A percentile compares a stretch with the other conserved stretches of the same genome.
Conservation (phyloP, 768 basidiomycete genomes). For the Podaxis sp. region DNA sequence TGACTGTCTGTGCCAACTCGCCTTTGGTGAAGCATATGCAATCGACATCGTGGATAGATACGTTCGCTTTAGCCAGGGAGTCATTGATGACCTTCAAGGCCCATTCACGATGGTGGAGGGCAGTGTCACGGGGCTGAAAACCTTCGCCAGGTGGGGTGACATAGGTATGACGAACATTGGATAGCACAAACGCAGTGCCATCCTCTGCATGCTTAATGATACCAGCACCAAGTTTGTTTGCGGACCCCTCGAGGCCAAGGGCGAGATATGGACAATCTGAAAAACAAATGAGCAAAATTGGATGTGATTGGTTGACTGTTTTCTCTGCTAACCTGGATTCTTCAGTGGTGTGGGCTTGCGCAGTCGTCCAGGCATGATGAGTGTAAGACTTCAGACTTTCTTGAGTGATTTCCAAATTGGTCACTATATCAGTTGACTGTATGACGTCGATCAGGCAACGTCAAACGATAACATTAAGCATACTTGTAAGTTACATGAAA, state of each 20-base stretch:
- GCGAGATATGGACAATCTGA: conserved; percentile 72
- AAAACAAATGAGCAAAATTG: background rate
- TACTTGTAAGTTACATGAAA: background rate
- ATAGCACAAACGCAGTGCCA: conserved; percentile 71
- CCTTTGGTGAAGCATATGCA: conserved; percentile 99
- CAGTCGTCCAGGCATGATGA: conserved; percentile 23
- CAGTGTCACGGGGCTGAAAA: conserved; percentile 94
- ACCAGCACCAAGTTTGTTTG: conserved; percentile 96
- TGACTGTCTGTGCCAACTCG: conserved; percentile 23
- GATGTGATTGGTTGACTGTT: background rate
- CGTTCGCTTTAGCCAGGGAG: conserved; percentile 61
- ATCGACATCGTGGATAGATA: conserved; percentile 76
- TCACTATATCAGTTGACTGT: background rate
- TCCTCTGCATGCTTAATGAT: conserved; percentile 80
- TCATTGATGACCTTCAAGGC: conserved; percentile 74
- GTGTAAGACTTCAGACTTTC: background rate
- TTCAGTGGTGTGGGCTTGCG: conserved; percentile 27
- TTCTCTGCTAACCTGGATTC: conserved; percentile 27
- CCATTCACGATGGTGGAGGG: conserved; percentile 95
- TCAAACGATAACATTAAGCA: background rate
- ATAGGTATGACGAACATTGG: conserved; percentile 97
- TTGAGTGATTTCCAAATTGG: background rate
- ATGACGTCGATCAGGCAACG: background rate
- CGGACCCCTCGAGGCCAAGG: conserved; percentile 96
- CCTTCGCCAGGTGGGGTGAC: conserved; percentile 98